A percentile compares a stretch with the other conserved stretches of the same genome.
These are phyloP conservation scores for Carallia brachiata DNA, from an alignment of 345 rosid species.

Conservation along the genomic window DNA sequence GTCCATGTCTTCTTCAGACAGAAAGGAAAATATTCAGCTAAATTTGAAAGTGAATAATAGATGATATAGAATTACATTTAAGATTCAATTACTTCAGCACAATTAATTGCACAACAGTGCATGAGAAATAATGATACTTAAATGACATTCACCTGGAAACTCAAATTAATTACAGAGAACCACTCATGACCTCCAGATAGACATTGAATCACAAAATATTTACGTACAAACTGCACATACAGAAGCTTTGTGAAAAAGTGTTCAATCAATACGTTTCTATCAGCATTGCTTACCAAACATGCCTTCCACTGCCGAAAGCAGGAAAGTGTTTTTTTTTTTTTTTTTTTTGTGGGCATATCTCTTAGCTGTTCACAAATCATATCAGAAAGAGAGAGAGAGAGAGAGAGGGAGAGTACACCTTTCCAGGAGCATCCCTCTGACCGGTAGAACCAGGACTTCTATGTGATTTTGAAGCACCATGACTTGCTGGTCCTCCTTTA, in stretches of 20 bases:
- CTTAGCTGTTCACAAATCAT: too few relatives aligned
- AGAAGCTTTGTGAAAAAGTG: not conserved
- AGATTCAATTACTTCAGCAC: not conserved
- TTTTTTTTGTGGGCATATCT: too few relatives aligned
- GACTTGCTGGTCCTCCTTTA: slow-evolving; percentile 69
- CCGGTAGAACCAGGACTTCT: slow-evolving; percentile 86
- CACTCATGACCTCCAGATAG: not conserved
- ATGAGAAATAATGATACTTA: not conserved
- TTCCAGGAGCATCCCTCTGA: slow-evolving; percentile 93
- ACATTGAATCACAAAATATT: not conserved
- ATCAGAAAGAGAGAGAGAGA: not conserved
- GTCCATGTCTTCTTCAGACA: too few relatives aligned
- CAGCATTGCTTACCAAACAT: too few relatives aligned
- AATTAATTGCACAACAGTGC: not conserved
- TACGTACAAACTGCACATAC: not conserved
- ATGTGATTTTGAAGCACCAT: slow-evolving; percentile 81
- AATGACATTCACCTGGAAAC: not conserved
- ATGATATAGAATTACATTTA: not conserved
- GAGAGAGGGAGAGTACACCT: slow-evolving; percentile 36
- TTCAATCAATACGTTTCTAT: too few relatives aligned
- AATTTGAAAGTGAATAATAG: too few relatives aligned
- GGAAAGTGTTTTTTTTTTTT: too few relatives aligned
- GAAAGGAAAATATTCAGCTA: too few relatives aligned
- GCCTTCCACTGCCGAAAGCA: too few relatives aligned
- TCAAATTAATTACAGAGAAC: not conserved